Evolutionary conservation across 306 rosid genomes (phyloP).

Genomic region (Boehmeria nivea): DNA sequence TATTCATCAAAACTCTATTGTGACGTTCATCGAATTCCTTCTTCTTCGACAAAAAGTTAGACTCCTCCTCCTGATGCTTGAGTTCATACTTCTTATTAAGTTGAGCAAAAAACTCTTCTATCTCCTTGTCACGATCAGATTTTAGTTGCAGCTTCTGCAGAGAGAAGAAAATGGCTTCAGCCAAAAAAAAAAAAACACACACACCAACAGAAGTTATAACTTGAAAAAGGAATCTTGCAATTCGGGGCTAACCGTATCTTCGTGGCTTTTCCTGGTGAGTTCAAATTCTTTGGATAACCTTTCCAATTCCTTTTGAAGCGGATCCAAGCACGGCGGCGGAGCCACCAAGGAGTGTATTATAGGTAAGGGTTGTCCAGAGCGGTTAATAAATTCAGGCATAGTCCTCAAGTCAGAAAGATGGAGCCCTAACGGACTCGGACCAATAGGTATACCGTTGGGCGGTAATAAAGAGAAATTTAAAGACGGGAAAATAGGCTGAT

Average conservation of each 20-base stretch:
- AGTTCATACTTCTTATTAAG: conserved; percentile 49
- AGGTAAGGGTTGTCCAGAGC: conserved; percentile 33
- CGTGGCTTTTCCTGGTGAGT: conserved; percentile 24
- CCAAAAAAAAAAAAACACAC: conserved; percentile 10
- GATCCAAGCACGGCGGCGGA: conserved; percentile 42
- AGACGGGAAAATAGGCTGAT: conserved; percentile 18
- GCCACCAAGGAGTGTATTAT: conserved; percentile 20
- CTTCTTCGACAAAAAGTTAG: conserved; percentile 32
- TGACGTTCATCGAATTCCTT: conserved; percentile 35
- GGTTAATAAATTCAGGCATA: conserved; percentile 34
- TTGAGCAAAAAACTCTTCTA: conserved; percentile 25
- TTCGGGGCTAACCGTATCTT: conserved; percentile 51
- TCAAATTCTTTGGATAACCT: conserved; percentile 38
- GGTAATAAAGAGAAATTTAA: conserved; percentile 16
- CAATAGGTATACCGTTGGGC: conserved; percentile 17
- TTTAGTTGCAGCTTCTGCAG: conserved; percentile 59
- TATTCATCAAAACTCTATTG: conserved; percentile 36
- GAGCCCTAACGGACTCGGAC: conserved; percentile 11
- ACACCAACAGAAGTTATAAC: conserved; percentile 8
- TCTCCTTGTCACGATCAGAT: conserved; percentile 52
- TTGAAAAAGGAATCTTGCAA: no score
- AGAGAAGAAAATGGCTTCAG: conserved; percentile 15
- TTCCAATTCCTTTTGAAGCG: conserved; percentile 57
- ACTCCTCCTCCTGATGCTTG: conserved; percentile 39
- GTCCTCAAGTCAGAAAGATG: conserved; percentile 30